Evolutionary conservation across 116 monocot genomes (phyloP), one percentile per base, ranked within the genome.

Genomic region (Iris pallida): DNA sequence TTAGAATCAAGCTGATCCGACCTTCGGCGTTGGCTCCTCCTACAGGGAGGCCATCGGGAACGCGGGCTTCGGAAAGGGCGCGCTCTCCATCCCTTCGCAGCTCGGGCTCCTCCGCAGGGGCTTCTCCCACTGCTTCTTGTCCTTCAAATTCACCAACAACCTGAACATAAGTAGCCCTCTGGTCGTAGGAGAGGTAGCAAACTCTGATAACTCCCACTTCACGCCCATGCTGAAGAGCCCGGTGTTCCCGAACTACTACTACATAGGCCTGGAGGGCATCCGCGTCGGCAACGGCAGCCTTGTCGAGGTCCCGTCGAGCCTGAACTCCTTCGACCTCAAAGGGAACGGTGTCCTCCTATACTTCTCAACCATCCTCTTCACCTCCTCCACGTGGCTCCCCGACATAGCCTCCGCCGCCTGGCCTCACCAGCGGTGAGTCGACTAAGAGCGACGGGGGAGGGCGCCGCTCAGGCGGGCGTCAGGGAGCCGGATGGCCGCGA

Each of bases 41-140:
- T 75, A 48, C 42, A 65, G 70, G 57, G 80, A 80, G 64, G 70
- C 80, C 19, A 47, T 80, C 9, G 80, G 80, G 40, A 75, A 75
- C 47, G 70, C 57, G 17, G 80, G 80, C 4, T 76, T 81, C 57
- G 81, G 81, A 1, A 81, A 64, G 64, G 81, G 76, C 17, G 8
- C 20, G 9, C 76, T 76, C 9, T 81, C 81, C 19, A 44, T 81
- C 13, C 76, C 81, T 19, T 72, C 68, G 1, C 81, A 81, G 61
- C 51, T 81, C 9, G 81, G 81, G 9, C 73, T 76, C 56, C 68
- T 81, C 40, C 42, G 64, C 8, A 81, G 64, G 68, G 81, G 81
- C 17, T 81, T 81, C 72, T 81, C 76, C 45, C 76, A 81, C 45
- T 81, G 81, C 63, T 81, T 81, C 57, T 40, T 81, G 15, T 68